Evolutionary conservation across 2,329 filamentous ascomycete genomes (phyloP).

Genomic region (Arthrobotrys megalospora): DNA sequence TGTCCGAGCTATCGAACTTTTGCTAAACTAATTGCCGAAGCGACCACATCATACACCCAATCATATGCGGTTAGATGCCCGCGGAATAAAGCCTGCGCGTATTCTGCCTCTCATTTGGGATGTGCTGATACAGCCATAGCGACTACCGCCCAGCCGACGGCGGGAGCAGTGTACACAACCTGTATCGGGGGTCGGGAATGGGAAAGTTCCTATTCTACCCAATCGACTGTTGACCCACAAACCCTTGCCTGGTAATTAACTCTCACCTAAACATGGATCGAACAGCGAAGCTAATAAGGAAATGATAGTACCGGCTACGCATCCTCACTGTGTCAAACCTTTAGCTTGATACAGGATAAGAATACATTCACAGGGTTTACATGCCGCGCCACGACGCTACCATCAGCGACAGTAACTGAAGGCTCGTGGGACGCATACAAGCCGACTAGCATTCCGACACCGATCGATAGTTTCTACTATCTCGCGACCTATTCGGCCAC

Average conservation of each 20-base stretch:
- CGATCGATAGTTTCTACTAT: not conserved
- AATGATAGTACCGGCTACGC: not conserved
- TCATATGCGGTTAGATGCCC: slow-evolving; percentile 3
- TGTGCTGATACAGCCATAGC: not conserved
- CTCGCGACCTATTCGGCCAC: not conserved
- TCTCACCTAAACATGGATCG: not conserved
- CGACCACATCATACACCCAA: not conserved
- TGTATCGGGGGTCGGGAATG: not conserved
- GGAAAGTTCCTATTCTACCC: not conserved
- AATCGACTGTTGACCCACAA: not conserved
- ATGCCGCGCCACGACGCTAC: not conserved
- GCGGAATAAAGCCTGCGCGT: not conserved
- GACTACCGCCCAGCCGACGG: not conserved
- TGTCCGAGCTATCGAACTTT: not conserved
- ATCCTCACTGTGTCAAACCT: not conserved
- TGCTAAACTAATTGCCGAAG: not conserved
- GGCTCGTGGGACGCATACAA: slow-evolving; percentile 4
- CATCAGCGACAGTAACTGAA: not conserved
- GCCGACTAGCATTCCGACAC: slow-evolving; percentile 5
- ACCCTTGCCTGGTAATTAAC: slow-evolving; percentile 13
- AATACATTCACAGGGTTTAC: slow-evolving; percentile 23
- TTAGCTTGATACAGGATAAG: not conserved
- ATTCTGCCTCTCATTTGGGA: slow-evolving; percentile 34
- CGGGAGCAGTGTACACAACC: not conserved
- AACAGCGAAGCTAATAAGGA: too few species aligned